phyloP scores from a whole-genome alignment of 805 yeast genomes.

The Saccharomycopsis amapae region DNA sequence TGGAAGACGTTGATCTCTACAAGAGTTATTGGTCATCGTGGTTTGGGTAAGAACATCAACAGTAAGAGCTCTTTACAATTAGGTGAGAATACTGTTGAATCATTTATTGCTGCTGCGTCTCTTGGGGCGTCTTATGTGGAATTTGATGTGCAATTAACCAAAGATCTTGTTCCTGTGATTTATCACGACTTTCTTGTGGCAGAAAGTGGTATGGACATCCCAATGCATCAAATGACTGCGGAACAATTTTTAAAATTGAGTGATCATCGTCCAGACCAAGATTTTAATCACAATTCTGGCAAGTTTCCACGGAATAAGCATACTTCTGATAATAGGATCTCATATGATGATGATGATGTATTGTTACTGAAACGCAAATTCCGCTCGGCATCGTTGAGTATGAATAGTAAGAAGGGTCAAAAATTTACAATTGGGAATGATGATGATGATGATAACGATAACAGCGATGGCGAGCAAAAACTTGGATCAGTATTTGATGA shows the following conservation, averaged over 20 bases:
- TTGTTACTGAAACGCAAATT: constrained; percentile 13
- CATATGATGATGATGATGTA: constrained; percentile 17
- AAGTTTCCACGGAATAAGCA: neutral
- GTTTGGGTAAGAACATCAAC: constrained; percentile 80
- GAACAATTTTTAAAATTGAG: constrained; percentile 73
- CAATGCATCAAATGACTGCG: constrained; percentile 85
- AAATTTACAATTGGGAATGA: too few relatives aligned
- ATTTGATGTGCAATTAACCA: constrained; percentile 92
- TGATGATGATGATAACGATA: neutral
- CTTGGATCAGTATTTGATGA: constrained; percentile 30
- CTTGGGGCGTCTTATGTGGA: constrained; percentile 95
- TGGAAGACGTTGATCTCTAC: constrained; percentile 89
- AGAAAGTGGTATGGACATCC: constrained; percentile 92
- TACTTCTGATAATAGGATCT: neutral
- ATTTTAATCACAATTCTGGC: neutral
- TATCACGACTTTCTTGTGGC: constrained; percentile 94
- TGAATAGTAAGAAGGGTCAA: neutral
- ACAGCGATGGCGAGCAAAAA: constrained; percentile 22
- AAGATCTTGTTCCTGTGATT: constrained; percentile 84
- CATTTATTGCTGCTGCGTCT: constrained; percentile 93
- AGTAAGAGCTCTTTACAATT: constrained; percentile 73
- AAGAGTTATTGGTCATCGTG: constrained; percentile 93
- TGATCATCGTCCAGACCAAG: constrained; percentile 22
- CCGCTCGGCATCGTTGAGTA: constrained; percentile 7
- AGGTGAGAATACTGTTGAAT: constrained; percentile 93